Base-by-base conservation (phyloP, 306 rosid genomes). In the Malus sylvestris region DNA sequence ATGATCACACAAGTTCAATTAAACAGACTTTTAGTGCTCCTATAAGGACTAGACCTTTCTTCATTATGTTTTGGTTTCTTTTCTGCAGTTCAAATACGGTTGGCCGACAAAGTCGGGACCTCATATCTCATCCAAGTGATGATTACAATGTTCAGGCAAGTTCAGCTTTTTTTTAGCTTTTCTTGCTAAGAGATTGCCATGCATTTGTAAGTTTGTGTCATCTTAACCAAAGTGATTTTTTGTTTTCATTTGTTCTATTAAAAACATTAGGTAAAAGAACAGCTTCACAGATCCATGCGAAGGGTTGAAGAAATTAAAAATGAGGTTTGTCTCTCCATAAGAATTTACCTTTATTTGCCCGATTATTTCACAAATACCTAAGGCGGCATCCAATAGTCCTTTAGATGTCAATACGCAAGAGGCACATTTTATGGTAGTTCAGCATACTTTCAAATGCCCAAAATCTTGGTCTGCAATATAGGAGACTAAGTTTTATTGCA, bases 261-360 rank as follows among this genome's bases (percentile, higher is more conserved):
- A 49, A 66, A 58, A 69, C 79, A 80, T 73, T 78, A 91, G 98
- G 67, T 79, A 42, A 93, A 84, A 65, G 96, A 83, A 81, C 79
- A 86, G 78, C 75, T 94, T 67, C 87, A 86, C 87, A 83, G 69
- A 73, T 90, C 97, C 80, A 86, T 78, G 38, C 81, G 68, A 52
- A 82, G 68, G 82, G 77, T 87, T 74, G 89, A 78, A 80, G 89
- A 86, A 68, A 89, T 95, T 2, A 88, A 79, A 83, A 82, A 83
- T 52, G 97, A 92, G 99, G 98, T 95, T 69, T 76, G 92, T 84
- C 55, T 67, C 32, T 32, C 51, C 44, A 64, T 38, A 63, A 67
- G 35, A 73, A 49, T 33, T 76, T 46, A 49, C 74, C 15, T 71
- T 78, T 45, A 32, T 42, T 33, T 16, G 20, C 10, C 25, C 30